Evolutionary conservation across 2,329 filamentous ascomycete genomes (phyloP).

Genomic region (Penicillium occitanis): DNA sequence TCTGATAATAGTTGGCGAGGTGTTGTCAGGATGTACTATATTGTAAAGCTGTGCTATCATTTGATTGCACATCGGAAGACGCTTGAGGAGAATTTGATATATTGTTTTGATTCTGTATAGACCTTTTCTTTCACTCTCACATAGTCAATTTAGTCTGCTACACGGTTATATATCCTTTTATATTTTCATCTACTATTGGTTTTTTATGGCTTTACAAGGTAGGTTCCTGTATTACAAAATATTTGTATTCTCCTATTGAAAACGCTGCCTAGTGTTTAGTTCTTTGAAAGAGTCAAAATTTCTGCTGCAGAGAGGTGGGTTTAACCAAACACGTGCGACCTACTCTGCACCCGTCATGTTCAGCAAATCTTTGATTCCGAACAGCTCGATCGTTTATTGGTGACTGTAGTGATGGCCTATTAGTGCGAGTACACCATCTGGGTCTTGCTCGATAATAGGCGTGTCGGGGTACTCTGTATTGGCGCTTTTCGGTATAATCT

Average conservation of each 20-base stretch:
- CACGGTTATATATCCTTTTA: background rate
- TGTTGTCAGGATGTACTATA: background rate
- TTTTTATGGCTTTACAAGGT: background rate
- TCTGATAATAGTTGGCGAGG: too few relatives aligned
- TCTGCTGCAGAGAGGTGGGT: background rate
- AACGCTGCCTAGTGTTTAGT: background rate
- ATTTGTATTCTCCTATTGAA: background rate
- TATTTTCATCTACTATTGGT: background rate
- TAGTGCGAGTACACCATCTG: background rate
- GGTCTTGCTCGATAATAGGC: constrained; percentile 1
- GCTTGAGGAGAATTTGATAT: background rate
- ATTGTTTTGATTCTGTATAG: background rate
- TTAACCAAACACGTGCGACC: background rate
- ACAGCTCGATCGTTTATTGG: background rate
- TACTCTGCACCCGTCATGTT: background rate
- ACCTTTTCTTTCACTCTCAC: background rate
- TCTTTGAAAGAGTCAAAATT: background rate
- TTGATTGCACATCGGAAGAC: background rate
- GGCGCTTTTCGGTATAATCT: background rate
- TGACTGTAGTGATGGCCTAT: background rate
- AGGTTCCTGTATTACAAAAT: background rate
- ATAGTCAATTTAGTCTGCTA: background rate
- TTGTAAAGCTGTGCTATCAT: background rate
- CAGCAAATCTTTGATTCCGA: background rate
- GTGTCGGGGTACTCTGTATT: background rate